Percentiles rank a stretch among this genome's conserved stretches.
Conservation (phyloP, 2,329 filamentous ascomycete genomes). For the Sporothrix protearum region DNA sequence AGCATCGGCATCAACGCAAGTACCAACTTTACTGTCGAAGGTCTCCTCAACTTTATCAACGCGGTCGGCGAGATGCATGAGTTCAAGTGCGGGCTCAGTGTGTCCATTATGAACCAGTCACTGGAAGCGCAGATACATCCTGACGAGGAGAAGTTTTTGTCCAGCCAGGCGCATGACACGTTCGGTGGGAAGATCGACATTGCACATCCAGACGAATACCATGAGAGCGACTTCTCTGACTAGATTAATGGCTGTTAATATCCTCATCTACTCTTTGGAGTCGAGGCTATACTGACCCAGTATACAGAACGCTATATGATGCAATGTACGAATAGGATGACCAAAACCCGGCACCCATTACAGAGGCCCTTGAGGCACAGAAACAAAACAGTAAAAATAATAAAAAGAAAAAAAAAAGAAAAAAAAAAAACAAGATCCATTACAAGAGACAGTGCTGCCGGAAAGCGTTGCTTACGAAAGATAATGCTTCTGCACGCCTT, state of each 20-base stretch:
- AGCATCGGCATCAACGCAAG: constrained; percentile 52
- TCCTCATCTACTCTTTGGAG: neutral
- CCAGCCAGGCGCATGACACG: constrained; percentile 28
- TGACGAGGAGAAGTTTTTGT: constrained; percentile 32
- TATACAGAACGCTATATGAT: constrained; percentile 11
- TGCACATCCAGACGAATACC: constrained; percentile 38
- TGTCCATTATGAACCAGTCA: constrained; percentile 38
- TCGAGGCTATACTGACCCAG: neutral
- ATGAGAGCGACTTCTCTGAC: constrained; percentile 38
- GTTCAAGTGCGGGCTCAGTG: constrained; percentile 31
- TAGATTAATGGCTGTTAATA: constrained; percentile 14
- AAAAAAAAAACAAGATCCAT: neutral
- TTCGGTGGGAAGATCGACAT: constrained; percentile 38
- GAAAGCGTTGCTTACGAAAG: neutral
- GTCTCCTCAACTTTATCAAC: constrained; percentile 44
- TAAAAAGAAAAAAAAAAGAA: neutral
- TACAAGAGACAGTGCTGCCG: neutral
- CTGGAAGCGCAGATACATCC: constrained; percentile 32
- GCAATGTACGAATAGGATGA: constrained; percentile 12
- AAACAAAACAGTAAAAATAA: neutral
- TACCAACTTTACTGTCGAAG: constrained; percentile 52
- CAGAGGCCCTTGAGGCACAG: neutral
- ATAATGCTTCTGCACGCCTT: constrained; percentile 4
- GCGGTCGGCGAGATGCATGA: constrained; percentile 33
- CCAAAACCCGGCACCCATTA: neutral